phyloP scores from a whole-genome alignment of 2,329 filamentous ascomycete species.

The Knufia fluminis region DNA sequence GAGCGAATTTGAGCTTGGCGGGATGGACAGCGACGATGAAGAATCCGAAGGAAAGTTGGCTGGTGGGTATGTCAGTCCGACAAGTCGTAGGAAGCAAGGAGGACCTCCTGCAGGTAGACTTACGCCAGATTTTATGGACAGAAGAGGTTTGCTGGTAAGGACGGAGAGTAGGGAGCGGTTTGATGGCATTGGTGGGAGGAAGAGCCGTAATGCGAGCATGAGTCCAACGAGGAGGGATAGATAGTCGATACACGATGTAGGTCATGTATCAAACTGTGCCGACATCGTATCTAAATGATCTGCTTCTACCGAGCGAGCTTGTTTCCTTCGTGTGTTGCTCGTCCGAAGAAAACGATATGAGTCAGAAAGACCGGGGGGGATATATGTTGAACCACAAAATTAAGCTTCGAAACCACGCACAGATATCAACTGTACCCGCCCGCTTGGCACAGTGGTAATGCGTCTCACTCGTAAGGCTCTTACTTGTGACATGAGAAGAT shows the following conservation, averaged over 20 bases:
- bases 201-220: constrained; percentile 36
- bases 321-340: no score
- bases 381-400: no score
- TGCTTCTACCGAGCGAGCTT: no score
- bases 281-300: no score
- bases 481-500: constrained; percentile 20
- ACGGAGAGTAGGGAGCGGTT: constrained; percentile 81
- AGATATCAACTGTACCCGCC: constrained; percentile 2
- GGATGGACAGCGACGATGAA: constrained; percentile 36
- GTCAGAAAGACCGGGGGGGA: no score
- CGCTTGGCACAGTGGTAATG: constrained; percentile 23
- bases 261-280: no score
- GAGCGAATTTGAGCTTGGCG: constrained; percentile 68
- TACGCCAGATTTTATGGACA: constrained; percentile 38
- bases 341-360: no score
- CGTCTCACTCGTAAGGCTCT: constrained; percentile 22
- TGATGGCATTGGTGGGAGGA: constrained; percentile 45
- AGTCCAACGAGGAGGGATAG: constrained; percentile 35
- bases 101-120: constrained; percentile 13
- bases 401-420: constrained; percentile 6
- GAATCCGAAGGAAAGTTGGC: constrained; percentile 34
- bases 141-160: constrained; percentile 66
- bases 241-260: neutral
- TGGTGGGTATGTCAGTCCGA: constrained; percentile 16
- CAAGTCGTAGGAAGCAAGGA: constrained; percentile 26